These are phyloP conservation scores for Phytophthora pseudosyringae DNA, from an alignment of 352 stramenopile genomes.

Conservation along the genomic window DNA sequence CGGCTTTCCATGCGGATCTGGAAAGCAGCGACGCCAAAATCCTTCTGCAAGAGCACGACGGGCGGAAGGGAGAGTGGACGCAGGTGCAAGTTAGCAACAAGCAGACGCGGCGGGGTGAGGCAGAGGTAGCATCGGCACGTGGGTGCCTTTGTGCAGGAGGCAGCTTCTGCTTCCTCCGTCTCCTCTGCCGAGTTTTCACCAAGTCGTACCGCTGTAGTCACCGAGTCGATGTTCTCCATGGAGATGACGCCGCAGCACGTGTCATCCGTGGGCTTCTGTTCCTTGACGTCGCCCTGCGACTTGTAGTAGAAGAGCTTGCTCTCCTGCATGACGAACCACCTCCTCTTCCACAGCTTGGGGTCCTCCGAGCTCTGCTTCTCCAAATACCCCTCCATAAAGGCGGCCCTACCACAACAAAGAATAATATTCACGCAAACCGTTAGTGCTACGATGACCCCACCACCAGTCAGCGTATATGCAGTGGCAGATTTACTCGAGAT, in stretches of 20 bases:
- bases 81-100: slow-evolving; percentile 35
- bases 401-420: slow-evolving; percentile 44
- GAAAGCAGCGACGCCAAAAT: slow-evolving; percentile 82
- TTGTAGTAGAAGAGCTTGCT: slow-evolving; percentile 89
- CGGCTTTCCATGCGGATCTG: slow-evolving; percentile 84
- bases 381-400: slow-evolving; percentile 78
- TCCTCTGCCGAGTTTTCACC: slow-evolving; percentile 11
- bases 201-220: slow-evolving; percentile 77
- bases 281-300: slow-evolving; percentile 53
- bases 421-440: neutral
- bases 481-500: slow-evolving; percentile 55
- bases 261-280: slow-evolving; percentile 62
- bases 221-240: slow-evolving; percentile 84
- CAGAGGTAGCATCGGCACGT: slow-evolving; percentile 18
- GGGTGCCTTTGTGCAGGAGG: neutral
- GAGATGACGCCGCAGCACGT: slow-evolving; percentile 78
- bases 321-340: slow-evolving; percentile 90
- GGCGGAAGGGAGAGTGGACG: slow-evolving; percentile 15
- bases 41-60: slow-evolving; percentile 60
- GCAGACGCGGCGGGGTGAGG: slow-evolving; percentile 14
- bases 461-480: no score
- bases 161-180: slow-evolving; percentile 4
- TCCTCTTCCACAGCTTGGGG: slow-evolving; percentile 70
- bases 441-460: neutral
- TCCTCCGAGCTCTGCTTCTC: slow-evolving; percentile 87